Percentiles rank a stretch among this genome's conserved stretches.
Conservation (phyloP, 2,329 filamentous ascomycete species). For the Hirsutella minnesotensis region DNA sequence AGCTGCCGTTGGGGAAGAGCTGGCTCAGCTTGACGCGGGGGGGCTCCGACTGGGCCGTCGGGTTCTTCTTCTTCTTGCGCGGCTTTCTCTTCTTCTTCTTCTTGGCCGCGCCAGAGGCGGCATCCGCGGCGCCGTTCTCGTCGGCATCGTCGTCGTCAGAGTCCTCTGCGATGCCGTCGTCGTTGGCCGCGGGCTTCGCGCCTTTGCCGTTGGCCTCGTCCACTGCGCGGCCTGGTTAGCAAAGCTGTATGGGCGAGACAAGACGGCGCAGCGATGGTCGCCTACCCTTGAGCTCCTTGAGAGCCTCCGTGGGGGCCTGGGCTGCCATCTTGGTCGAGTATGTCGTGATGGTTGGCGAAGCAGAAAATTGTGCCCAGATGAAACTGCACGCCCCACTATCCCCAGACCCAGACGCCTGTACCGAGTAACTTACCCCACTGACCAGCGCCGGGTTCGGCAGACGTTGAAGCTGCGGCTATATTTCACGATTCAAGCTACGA, state of each 20-base stretch:
- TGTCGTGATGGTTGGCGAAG: neutral
- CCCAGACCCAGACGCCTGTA: too few species aligned
- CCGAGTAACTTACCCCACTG: too few species aligned
- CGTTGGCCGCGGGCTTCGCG: conserved; percentile 24
- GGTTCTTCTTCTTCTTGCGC: conserved; percentile 70
- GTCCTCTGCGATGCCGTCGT: conserved; percentile 29
- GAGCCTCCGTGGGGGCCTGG: conserved; percentile 29
- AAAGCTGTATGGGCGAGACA: neutral
- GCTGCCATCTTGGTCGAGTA: conserved; percentile 26
- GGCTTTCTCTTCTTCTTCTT: conserved; percentile 67
- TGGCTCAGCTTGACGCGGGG: conserved; percentile 60
- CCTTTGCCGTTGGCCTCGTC: conserved; percentile 28
- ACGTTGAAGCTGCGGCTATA: neutral
- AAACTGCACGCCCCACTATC: too few species aligned
- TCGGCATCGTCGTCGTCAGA: conserved; percentile 42
- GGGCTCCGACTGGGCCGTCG: conserved; percentile 61
- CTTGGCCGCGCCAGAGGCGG: conserved; percentile 18
- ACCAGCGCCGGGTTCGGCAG: neutral
- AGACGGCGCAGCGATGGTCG: neutral
- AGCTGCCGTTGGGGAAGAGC: conserved; percentile 60
- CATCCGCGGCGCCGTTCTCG: conserved; percentile 24
- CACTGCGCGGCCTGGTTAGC: conserved; percentile 16
- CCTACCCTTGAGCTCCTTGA: conserved; percentile 30
- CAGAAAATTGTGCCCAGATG: neutral
- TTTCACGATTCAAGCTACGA: neutral